Percentiles rank a stretch among this genome's conserved stretches.
Conservation (phyloP, 345 rosid genomes). For the Toxicodendron radicans region DNA sequence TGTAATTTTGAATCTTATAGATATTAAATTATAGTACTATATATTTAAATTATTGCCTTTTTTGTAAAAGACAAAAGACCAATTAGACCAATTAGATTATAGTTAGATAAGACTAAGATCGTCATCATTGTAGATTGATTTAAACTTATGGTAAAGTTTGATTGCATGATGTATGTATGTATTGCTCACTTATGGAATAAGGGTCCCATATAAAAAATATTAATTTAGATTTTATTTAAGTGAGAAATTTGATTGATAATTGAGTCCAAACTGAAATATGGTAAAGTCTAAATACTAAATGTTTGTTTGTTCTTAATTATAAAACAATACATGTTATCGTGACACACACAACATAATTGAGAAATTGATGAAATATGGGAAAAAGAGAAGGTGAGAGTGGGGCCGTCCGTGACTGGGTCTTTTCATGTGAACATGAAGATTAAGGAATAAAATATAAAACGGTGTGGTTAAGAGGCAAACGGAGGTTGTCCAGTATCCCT, state of each 20-base stretch:
- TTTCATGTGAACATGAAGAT: constrained; percentile 5
- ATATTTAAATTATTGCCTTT: neutral
- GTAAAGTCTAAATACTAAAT: no score
- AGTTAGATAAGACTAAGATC: neutral
- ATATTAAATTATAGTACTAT: no score
- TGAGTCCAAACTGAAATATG: no score
- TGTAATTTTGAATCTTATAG: no score
- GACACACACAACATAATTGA: neutral
- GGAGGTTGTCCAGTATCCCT: constrained; percentile 19
- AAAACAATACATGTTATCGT: neutral
- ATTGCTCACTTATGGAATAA: neutral
- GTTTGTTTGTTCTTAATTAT: no score
- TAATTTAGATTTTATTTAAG: neutral
- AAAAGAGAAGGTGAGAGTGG: neutral
- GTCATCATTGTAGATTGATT: neutral
- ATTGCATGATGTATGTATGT: neutral
- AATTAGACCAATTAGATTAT: neutral
- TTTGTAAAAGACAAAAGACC: neutral
- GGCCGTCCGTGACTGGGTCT: neutral
- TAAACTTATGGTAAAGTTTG: neutral
- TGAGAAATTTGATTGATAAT: neutral
- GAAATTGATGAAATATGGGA: neutral
- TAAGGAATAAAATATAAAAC: neutral
- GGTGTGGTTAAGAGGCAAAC: constrained; percentile 5
- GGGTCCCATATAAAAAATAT: neutral